Conservation (phyloP, 2,329 filamentous ascomycete species). For the Orbilia oligospora region DNA sequence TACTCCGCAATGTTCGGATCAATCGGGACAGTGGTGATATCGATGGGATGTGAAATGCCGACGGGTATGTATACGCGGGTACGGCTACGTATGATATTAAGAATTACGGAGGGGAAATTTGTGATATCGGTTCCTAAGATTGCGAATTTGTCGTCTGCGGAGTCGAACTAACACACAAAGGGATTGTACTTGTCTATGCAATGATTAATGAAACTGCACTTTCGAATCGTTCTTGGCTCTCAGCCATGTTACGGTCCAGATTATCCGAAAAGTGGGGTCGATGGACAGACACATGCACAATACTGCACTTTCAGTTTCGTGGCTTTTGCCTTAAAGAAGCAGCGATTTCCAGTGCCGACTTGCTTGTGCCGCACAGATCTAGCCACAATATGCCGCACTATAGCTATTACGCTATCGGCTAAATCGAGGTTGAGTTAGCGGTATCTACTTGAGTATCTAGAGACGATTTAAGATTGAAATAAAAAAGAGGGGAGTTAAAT, state of each 20-base stretch:
- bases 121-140: not conserved
- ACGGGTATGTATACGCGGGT: not conserved
- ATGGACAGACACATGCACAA: slow-evolving; percentile 31
- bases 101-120: not conserved
- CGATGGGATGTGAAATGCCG: not conserved
- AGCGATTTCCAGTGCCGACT: not conserved
- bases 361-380: not conserved
- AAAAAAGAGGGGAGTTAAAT: too few species aligned
- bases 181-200: slow-evolving; percentile 2
- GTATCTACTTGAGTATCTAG: too few species aligned
- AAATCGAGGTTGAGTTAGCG: too few species aligned
- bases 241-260: slow-evolving; percentile 25
- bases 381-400: slow-evolving; percentile 1
- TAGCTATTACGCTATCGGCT: too few species aligned
- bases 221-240: slow-evolving; percentile 15
- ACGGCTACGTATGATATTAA: not conserved
- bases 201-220: slow-evolving; percentile 2
- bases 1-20: not conserved
- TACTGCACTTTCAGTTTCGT: slow-evolving; percentile 10
- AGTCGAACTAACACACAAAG: not conserved
- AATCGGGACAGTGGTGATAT: not conserved
- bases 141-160: not conserved
- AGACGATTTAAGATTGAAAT: too few species aligned
- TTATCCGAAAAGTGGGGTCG: slow-evolving; percentile 60
- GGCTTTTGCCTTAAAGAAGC: slow-evolving; percentile 20